Conservation (phyloP, 805 yeast species). For the Yamadazyma sp. region DNA sequence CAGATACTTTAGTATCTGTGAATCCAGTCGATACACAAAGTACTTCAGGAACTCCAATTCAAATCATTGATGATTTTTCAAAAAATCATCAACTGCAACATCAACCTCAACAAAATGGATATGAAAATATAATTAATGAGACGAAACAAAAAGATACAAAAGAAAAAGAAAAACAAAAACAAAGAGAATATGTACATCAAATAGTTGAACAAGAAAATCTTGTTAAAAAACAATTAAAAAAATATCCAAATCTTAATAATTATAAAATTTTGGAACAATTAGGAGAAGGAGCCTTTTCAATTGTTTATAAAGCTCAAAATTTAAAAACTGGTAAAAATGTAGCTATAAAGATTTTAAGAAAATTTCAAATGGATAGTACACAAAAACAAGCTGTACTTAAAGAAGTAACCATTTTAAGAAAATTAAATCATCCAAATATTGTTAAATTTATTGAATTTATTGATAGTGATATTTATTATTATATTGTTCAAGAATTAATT, state of each 20-base stretch:
- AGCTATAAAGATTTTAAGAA: slow-evolving; percentile 63
- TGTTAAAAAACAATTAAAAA: slow-evolving; percentile 18
- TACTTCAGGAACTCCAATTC: no score
- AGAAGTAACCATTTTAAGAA: slow-evolving; percentile 76
- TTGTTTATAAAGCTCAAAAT: slow-evolving; percentile 61
- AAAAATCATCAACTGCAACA: no score
- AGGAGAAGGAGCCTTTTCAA: slow-evolving; percentile 84
- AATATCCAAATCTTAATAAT: slow-evolving; percentile 37
- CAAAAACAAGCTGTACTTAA: slow-evolving; percentile 70
- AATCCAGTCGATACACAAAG: no score
- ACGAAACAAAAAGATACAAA: no score
- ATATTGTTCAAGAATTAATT: slow-evolving; percentile 70
- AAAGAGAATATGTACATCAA: slow-evolving; percentile 31
- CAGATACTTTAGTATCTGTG: no score
- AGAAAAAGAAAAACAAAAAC: no score
- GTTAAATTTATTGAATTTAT: slow-evolving; percentile 64
- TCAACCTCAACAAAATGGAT: no score
- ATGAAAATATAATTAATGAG: slow-evolving; percentile 1
- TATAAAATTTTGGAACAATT: slow-evolving; percentile 49
- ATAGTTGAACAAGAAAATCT: slow-evolving; percentile 35
- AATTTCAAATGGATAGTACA: slow-evolving; percentile 59
- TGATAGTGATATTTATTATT: slow-evolving; percentile 59
- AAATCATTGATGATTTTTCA: no score
- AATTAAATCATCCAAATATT: slow-evolving; percentile 60
- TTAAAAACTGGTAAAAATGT: slow-evolving; percentile 36